phyloP scores from a whole-genome alignment of 2,329 filamentous ascomycete species.

The Monilinia polystroma region DNA sequence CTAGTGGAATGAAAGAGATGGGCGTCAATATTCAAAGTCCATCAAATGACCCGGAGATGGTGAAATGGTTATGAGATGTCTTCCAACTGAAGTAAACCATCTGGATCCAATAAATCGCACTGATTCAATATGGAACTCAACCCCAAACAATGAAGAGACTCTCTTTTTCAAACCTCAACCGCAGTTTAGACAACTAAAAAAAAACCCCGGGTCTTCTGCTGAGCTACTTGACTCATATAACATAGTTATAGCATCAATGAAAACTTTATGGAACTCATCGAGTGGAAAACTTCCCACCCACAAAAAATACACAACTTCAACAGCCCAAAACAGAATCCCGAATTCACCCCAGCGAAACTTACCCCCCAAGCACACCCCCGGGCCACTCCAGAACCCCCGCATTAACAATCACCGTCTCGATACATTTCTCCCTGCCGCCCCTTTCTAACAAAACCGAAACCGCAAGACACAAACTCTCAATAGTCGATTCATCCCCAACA shows the following conservation, averaged over 20 bases:
- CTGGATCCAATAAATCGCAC: too few species aligned
- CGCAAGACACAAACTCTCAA: constrained; percentile 48
- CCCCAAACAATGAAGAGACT: too few species aligned
- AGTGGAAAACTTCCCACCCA: neutral
- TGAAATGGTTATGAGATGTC: too few species aligned
- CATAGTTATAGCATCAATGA: fast-evolving
- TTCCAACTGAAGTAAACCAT: too few species aligned
- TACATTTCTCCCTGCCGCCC: neutral
- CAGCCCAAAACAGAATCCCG: neutral
- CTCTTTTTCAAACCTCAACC: too few species aligned
- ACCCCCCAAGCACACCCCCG: constrained; percentile 11
- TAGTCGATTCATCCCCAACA: constrained; percentile 52
- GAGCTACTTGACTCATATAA: neutral
- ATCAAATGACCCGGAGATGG: neutral
- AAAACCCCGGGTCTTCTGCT: neutral
- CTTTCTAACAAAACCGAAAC: constrained; percentile 42
- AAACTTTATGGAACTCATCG: neutral
- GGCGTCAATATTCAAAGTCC: neutral
- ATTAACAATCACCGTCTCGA: constrained; percentile 13
- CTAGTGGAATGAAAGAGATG: constrained; percentile 37
- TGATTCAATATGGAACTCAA: too few species aligned
- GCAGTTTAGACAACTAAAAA: too few species aligned
- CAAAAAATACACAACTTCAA: neutral
- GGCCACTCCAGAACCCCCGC: constrained; percentile 10
- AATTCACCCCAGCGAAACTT: neutral